phyloP scores from a whole-genome alignment of 768 basidiomycete species.

The Boletellus emodensis region DNA sequence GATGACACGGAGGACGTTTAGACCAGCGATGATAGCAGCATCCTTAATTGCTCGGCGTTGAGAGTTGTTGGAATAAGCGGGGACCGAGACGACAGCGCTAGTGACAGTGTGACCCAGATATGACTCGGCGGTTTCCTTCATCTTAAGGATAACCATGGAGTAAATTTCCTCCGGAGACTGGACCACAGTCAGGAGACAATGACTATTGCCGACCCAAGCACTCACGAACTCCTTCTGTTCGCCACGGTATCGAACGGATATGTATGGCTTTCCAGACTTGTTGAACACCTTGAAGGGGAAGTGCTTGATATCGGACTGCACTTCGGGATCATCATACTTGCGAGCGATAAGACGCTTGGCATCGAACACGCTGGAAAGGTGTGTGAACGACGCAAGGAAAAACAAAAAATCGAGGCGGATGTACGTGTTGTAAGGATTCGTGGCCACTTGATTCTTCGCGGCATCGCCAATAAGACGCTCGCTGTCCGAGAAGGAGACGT shows the following conservation, averaged over 20 bases:
- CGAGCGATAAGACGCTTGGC: conserved; percentile 23
- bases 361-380: conserved; percentile 75
- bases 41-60: conserved; percentile 77
- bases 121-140: conserved; percentile 98
- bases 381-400: conserved; percentile 2
- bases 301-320: too few relatives aligned
- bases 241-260: conserved; percentile 86
- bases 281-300: conserved; percentile 70
- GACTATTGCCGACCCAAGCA: conserved; percentile 1
- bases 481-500: conserved; percentile 90
- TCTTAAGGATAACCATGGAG: conserved; percentile 95
- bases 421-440: conserved; percentile 94
- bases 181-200: conserved; percentile 17
- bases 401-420: conserved; percentile 6
- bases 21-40: conserved; percentile 88
- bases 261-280: conserved; percentile 85
- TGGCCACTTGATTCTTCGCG: conserved; percentile 72
- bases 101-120: conserved; percentile 81
- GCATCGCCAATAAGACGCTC: conserved; percentile 77
- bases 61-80: conserved; percentile 75
- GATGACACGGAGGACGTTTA: conserved; percentile 97
- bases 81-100: conserved; percentile 95
- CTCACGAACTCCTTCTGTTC: conserved; percentile 91
- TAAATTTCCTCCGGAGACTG: conserved; percentile 96
- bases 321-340: too few relatives aligned